These are phyloP conservation scores for Asterella californica DNA, from an alignment of 225 moss, liverwort and hornwort species.

Conservation along the genomic window DNA sequence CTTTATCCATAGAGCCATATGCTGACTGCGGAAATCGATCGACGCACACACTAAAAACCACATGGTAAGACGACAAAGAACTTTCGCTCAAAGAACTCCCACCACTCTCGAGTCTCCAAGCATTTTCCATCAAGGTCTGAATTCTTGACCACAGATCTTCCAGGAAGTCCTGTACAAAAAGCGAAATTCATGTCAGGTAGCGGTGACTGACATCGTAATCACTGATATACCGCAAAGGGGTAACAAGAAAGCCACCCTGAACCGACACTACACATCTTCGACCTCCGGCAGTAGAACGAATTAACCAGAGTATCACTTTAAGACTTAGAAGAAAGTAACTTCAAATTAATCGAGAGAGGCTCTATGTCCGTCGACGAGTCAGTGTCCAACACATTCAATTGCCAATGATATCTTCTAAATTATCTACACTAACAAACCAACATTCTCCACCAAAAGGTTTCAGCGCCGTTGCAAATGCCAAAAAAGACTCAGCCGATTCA, in stretches of 20 bases:
- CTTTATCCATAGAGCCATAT: background rate
- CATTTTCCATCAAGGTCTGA: constrained; percentile 67
- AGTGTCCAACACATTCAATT: background rate
- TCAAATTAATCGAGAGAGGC: background rate
- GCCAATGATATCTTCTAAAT: no score
- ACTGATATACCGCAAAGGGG: background rate
- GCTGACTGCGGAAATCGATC: no score
- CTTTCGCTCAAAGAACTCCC: background rate
- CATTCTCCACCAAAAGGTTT: no score
- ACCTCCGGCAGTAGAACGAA: no score
- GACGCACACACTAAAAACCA: no score
- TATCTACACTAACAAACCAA: no score
- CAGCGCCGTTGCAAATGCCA: background rate
- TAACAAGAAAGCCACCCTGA: background rate
- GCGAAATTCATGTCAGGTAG: background rate
- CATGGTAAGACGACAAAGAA: background rate
- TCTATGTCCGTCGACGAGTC: background rate
- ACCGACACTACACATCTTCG: background rate
- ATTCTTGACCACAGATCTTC: constrained; percentile 78
- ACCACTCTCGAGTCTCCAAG: constrained; percentile 89
- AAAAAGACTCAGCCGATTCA: background rate
- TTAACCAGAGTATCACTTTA: no score
- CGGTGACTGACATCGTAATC: background rate
- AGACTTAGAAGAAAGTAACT: background rate
- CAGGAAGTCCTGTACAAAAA: constrained; percentile 52